A percentile compares a stretch with the other conserved stretches of the same genome.
These are phyloP conservation scores for Alternaria sp. DNA, from an alignment of 2,329 filamentous ascomycete genomes.

Conservation along the genomic window DNA sequence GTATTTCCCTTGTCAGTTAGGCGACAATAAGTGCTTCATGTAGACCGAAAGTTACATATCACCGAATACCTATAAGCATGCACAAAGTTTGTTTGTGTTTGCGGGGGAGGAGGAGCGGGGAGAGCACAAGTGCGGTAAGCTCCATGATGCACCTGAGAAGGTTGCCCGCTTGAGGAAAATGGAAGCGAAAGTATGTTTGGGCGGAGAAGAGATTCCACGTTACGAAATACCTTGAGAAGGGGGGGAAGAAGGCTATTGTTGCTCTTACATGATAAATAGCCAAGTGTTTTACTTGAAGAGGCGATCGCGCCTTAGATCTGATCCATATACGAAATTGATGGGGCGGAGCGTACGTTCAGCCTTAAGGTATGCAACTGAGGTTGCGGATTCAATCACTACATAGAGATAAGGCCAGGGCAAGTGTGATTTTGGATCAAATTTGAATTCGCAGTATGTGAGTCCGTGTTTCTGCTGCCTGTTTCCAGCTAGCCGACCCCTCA, in stretches of 20 bases:
- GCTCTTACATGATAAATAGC: not conserved
- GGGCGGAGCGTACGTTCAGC: not conserved
- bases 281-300: not conserved
- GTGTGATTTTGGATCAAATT: not conserved
- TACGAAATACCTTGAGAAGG: not conserved
- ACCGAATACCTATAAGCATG: not conserved
- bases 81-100: not conserved
- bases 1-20: not conserved
- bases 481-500: slow-evolving; percentile 3
- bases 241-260: not conserved
- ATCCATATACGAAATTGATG: not conserved
- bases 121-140: not conserved
- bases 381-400: not conserved
- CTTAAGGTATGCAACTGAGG: not conserved
- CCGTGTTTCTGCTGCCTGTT: not conserved
- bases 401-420: not conserved
- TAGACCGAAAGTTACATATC: not conserved
- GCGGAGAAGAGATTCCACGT: not conserved
- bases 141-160: not conserved
- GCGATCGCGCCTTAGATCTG: not conserved
- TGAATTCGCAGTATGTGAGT: not conserved
- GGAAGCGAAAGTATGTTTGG: not conserved
- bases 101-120: not conserved
- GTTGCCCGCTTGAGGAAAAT: not conserved
- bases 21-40: not conserved